phyloP scores from a whole-genome alignment of 2,329 filamentous ascomycete genomes.

The Ceratocystis huliohia region DNA sequence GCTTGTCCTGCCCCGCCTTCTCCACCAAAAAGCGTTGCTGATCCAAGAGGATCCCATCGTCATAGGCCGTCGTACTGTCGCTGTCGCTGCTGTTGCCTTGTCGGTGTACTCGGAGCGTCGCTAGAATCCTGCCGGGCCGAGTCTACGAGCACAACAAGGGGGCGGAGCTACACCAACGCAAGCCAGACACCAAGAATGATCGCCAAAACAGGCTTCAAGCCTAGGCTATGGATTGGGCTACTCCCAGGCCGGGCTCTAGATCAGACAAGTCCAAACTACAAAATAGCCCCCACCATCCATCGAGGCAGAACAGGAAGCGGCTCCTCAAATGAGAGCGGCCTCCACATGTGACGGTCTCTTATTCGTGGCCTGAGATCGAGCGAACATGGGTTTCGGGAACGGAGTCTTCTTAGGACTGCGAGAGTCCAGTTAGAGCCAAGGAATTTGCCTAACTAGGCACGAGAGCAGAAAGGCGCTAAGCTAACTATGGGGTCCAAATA shows the following conservation, averaged over 20 bases:
- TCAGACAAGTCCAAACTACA: background rate
- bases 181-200: background rate
- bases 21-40: background rate
- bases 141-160: background rate
- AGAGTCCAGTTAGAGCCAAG: background rate
- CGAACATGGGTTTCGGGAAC: background rate
- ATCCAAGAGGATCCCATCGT: background rate
- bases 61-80: background rate
- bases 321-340: background rate
- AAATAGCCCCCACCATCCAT: background rate
- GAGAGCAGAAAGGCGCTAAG: no score
- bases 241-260: background rate
- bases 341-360: background rate
- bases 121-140: background rate
- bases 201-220: background rate
- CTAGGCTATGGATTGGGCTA: background rate
- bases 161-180: background rate
- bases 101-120: background rate
- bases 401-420: background rate
- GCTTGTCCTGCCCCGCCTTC: background rate
- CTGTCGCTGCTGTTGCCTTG: background rate
- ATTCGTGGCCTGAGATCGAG: background rate
- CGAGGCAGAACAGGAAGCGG: background rate
- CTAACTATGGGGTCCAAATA: no score
- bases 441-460: no score